Base-by-base conservation (phyloP, 345 rosid species). In the Stellera chamaejasme region DNA sequence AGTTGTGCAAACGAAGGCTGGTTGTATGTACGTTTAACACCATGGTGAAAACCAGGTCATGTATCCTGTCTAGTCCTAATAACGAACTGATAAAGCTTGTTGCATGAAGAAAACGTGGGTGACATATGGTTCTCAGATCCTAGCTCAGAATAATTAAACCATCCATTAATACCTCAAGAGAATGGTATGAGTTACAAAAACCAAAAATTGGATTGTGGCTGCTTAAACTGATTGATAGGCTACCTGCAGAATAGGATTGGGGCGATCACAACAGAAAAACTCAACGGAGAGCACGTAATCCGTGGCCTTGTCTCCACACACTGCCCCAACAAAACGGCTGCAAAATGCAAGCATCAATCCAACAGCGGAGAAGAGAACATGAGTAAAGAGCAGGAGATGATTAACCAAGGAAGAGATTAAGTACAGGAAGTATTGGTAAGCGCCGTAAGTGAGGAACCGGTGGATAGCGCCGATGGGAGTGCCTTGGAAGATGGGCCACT, bases 401-500 rank as follows among this genome's bases (percentile, higher is more conserved):
- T 10, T 50, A 7, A 50, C 7, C 25, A 13, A 60, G 16, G 27
- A 25, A 32, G 9, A 32, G 39, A 32, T 32, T 32, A 16, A 46
- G 52, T 77, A 88, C 96, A 81, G 76, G 65, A 89, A 76, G 82
- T 78, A 82, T 64, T 82, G 85, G 71, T 84, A 89, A 60, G 94
- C 91, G 50, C 96, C 96, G 58, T 69, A 83, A 57, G 99, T 86
- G 94, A 93, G 55, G 71, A 86, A 89, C 78, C 62, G 50, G 62
- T 86, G 85, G 79, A 85, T 70, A 70, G 75, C 66, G 54, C 81
- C 75, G 66, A 92, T 77, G 36, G 90, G 90, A 36, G 98, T 92
- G 73, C 81, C 79, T 27, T 74, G 75, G 68, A 88, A 88, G 79
- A 89, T 82, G 11, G 97, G 97, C 99, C 96, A 89, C 60, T 86